These are phyloP conservation scores for Saitozyma sp. DNA, from an alignment of 768 basidiomycete genomes.

Conservation along the genomic window DNA sequence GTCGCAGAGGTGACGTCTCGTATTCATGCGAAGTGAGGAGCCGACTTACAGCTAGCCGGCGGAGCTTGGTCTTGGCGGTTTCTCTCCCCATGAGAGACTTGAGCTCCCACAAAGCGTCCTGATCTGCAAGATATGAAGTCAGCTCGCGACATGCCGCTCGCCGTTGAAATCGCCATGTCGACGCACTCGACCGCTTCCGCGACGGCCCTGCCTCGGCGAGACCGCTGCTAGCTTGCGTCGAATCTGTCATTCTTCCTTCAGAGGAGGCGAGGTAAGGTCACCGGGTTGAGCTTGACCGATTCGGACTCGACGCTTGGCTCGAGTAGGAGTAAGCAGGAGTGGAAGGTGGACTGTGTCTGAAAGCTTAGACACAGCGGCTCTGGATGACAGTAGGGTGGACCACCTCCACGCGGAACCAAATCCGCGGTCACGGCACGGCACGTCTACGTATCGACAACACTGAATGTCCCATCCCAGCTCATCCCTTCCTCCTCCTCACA, in stretches of 20 bases:
- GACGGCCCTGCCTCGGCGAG: constrained; percentile 24
- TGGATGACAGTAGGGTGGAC: too few species aligned
- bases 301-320: too few species aligned
- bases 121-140: not conserved
- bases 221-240: not conserved
- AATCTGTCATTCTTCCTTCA: not conserved
- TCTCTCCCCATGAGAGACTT: constrained; percentile 26
- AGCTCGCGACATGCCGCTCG: not conserved
- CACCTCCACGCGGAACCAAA: too few species aligned
- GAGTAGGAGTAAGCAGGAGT: too few species aligned
- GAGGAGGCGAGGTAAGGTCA: not conserved
- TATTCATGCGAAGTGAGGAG: not conserved
- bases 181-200: constrained; percentile 13
- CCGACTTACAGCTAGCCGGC: constrained; percentile 35
- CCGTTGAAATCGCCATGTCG: not conserved
- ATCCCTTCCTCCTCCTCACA: not conserved
- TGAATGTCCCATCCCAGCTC: too few species aligned
- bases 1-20: not conserved
- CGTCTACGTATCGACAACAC: too few species aligned
- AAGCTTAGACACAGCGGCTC: too few species aligned
- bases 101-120: constrained; percentile 17
- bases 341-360: too few species aligned
- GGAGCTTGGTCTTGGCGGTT: constrained; percentile 34
- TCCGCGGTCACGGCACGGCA: too few species aligned
- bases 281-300: too few species aligned